Evolutionary conservation across 2,329 filamentous ascomycete genomes (phyloP).

Genomic region (Colletotrichum agaves): DNA sequence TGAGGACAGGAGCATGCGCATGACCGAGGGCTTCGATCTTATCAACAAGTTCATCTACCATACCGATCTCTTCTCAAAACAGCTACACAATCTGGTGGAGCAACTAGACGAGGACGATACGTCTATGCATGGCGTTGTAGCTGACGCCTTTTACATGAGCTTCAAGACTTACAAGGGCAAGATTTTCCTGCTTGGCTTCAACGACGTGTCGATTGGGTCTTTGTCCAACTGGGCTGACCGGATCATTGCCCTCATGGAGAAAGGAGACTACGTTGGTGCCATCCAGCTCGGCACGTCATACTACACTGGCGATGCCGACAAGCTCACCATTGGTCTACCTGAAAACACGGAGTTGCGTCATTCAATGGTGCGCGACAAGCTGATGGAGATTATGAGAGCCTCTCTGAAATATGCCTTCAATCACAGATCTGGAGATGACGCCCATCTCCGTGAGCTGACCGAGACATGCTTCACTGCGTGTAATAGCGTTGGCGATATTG

Average conservation of each 20-base stretch:
- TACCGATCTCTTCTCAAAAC: constrained; percentile 86
- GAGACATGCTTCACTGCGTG: constrained; percentile 87
- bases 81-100: constrained; percentile 86
- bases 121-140: constrained; percentile 94
- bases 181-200: constrained; percentile 92
- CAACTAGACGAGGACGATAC: constrained; percentile 86
- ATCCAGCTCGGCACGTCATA: constrained; percentile 93
- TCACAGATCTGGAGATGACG: constrained; percentile 64
- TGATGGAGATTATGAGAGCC: constrained; percentile 92
- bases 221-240: constrained; percentile 98
- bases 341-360: constrained; percentile 83
- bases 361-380: constrained; percentile 84
- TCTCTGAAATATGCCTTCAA: constrained; percentile 91
- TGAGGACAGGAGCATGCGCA: constrained; percentile 87
- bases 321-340: constrained; percentile 91
- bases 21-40: constrained; percentile 95
- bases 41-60: constrained; percentile 94
- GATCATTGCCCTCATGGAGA: constrained; percentile 92
- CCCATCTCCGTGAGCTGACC: constrained; percentile 80
- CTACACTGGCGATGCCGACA: constrained; percentile 91
- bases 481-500: constrained; percentile 77
- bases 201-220: constrained; percentile 89
- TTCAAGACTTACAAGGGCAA: constrained; percentile 95
- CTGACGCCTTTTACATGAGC: constrained; percentile 98
- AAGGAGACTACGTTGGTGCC: constrained; percentile 93